Percentiles rank a stretch among this genome's conserved stretches.
These are phyloP conservation scores for Astrephomene gubernaculifera DNA, from an alignment of 139 green algal species.

Conservation along the genomic window DNA sequence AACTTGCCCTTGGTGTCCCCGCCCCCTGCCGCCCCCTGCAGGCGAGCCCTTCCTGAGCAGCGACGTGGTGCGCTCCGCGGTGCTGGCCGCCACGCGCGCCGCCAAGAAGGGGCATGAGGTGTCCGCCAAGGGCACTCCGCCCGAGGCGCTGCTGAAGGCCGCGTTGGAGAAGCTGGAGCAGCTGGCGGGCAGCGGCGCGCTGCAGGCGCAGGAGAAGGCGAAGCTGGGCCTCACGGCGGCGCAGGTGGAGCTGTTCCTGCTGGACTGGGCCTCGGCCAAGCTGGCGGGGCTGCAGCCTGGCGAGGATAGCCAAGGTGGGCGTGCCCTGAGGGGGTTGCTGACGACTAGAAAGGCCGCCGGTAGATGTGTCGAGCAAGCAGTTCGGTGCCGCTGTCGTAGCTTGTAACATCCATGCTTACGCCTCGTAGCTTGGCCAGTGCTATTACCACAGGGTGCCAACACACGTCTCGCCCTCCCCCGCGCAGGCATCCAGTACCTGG, in stretches of 20 bases:
- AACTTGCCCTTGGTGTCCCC: not conserved
- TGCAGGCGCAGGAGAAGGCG: not conserved
- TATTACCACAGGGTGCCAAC: no score
- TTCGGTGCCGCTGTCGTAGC: no score
- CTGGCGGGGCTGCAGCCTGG: not conserved
- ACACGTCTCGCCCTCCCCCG: no score
- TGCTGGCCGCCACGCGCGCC: not conserved
- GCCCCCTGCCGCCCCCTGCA: not conserved
- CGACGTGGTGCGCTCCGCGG: slow-evolving; percentile 2
- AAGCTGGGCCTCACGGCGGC: not conserved
- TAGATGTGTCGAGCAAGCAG: no score
- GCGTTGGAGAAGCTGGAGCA: not conserved
- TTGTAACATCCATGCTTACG: no score
- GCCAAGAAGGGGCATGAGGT: not conserved
- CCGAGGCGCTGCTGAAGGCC: not conserved
- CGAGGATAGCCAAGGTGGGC: not conserved
- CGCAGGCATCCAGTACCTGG: not conserved
- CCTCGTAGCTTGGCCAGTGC: no score
- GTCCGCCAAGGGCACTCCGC: not conserved
- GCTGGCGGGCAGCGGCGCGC: not conserved
- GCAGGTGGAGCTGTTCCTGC: slow-evolving; percentile 26
- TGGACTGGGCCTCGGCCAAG: slow-evolving; percentile 29
- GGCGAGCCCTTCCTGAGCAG: not conserved
- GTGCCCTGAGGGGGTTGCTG: no score
- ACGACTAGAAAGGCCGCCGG: no score